Base-by-base conservation (phyloP, 2,329 filamentous ascomycete species). In the Akanthomyces dipterigenus region DNA sequence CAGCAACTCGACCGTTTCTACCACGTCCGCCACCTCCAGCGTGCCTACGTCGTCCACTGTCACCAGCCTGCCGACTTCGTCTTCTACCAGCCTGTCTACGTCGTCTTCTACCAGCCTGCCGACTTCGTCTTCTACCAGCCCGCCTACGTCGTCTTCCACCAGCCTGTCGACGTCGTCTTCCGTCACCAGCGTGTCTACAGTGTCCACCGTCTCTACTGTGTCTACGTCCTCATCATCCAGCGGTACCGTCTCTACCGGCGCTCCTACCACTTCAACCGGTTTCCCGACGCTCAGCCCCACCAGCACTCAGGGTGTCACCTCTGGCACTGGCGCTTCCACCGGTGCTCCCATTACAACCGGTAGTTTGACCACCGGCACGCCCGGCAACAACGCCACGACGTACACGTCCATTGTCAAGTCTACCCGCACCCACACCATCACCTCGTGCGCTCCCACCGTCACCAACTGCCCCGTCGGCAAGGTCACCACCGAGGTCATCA, bases 371-470 rank as follows among this genome's bases (percentile, higher is more conserved):
- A 62, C 56, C n/a, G 57, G 40, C 34, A 59, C 38, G 45, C 63
- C 61, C 31, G 55, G 58, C 14, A 50, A 61, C 24, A 62, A 42
- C 50, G 50, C 28, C 62, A 60, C 61, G 28, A 63, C 63, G 28
- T 46, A 62, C 45, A 63, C 60, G 22, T 59, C 62, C 59, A 75
- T 74, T n/a, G 69, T 78, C 57, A 77, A 71, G 68, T 72, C 72
- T 55, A 78, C 74, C 20, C 65, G 65, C 16, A 68, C 83, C 64
- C 76, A 81, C 64, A 86, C 81, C 69, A 74, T 84, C 73, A 84
- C 80, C 67, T 79, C 78, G 40, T 85, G 82, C 71, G 77, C 75
- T 57, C 74, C 80, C 46, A 75, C 73, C 61, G 77, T 82, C 64
- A 76, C 77, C 65, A 71, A 82, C 80, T 85, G 83, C 68, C 69